Percentiles rank a stretch among this genome's conserved stretches.
phyloP scores from a whole-genome alignment of 768 basidiomycete species.

The Leccinum incarnatum region DNA sequence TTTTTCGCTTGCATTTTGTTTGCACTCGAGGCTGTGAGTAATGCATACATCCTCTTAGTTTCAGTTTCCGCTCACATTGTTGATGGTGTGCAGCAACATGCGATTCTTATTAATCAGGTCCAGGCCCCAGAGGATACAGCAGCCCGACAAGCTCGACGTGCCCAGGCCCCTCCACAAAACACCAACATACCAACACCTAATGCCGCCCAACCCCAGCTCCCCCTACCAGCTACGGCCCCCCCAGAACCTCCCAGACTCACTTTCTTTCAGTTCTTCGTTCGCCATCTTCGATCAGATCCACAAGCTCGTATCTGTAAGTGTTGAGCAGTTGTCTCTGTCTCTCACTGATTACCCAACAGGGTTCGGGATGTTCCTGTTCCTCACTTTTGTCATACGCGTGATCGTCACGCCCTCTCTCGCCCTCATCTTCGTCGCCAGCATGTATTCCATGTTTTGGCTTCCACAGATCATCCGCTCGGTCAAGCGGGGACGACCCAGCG shows the following conservation, averaged over 20 bases:
- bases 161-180: constrained; percentile 8
- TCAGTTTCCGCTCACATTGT: background rate
- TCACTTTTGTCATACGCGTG: constrained; percentile 72
- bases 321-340: background rate
- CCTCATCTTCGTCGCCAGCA: constrained; percentile 58
- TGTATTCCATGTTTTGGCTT: constrained; percentile 82
- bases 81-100: constrained; percentile 63
- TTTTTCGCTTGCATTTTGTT: constrained; percentile 80
- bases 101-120: constrained; percentile 74
- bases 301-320: constrained; percentile 68
- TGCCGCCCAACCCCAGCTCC: constrained; percentile 14
- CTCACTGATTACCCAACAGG: constrained; percentile 40
- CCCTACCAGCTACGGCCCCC: constrained; percentile 21
- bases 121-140: constrained; percentile 71
- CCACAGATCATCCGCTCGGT: constrained; percentile 82
- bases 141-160: constrained; percentile 26
- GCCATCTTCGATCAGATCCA: constrained; percentile 64
- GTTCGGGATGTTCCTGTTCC: constrained; percentile 62
- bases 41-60: background rate
- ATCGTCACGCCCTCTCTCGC: constrained; percentile 66
- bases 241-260: constrained; percentile 16
- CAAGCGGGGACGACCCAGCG: constrained; percentile 66
- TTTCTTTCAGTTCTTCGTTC: constrained; percentile 50
- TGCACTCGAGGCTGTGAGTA: constrained; percentile 76
- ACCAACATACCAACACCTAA: constrained; percentile 1